A percentile compares a stretch with the other conserved stretches of the same genome.
Evolutionary conservation across 306 rosid species (phyloP).

Genomic region (Prunus fruticosa): DNA sequence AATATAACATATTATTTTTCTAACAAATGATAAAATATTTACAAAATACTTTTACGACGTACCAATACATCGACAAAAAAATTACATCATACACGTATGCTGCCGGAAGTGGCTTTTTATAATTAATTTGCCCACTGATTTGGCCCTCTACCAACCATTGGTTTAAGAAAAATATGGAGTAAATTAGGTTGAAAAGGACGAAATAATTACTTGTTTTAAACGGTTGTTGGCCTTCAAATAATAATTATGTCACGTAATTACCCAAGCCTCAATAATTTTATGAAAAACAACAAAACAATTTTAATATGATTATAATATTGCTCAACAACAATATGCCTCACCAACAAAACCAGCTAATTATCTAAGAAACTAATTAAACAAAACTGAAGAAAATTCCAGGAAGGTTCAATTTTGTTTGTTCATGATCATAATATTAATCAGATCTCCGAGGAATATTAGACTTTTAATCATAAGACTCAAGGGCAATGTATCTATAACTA

Average conservation of each 20-base stretch:
- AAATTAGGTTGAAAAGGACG: constrained; percentile 2
- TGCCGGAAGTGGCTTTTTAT: background rate
- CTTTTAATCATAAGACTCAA: background rate
- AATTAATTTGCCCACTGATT: constrained; percentile 25
- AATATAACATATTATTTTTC: too few species aligned
- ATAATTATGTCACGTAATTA: background rate
- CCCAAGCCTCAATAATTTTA: background rate
- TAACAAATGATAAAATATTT: too few species aligned
- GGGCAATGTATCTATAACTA: background rate
- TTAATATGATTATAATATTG: background rate
- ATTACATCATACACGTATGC: too few species aligned
- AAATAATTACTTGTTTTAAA: constrained; percentile 21
- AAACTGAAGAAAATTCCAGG: background rate
- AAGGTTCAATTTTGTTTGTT: background rate
- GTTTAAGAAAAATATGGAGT: constrained; percentile 25
- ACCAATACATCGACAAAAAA: too few species aligned
- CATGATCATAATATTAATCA: background rate
- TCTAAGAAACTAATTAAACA: background rate
- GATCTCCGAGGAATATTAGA: background rate
- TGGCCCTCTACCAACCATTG: constrained; percentile 48
- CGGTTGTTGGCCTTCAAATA: constrained; percentile 16
- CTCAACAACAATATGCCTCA: constrained; percentile 4
- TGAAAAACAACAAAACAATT: background rate
- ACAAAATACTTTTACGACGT: too few species aligned
- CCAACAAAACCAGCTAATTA: background rate